phyloP scores from a whole-genome alignment of 257 asterid species.

The Eucommia ulmoides region DNA sequence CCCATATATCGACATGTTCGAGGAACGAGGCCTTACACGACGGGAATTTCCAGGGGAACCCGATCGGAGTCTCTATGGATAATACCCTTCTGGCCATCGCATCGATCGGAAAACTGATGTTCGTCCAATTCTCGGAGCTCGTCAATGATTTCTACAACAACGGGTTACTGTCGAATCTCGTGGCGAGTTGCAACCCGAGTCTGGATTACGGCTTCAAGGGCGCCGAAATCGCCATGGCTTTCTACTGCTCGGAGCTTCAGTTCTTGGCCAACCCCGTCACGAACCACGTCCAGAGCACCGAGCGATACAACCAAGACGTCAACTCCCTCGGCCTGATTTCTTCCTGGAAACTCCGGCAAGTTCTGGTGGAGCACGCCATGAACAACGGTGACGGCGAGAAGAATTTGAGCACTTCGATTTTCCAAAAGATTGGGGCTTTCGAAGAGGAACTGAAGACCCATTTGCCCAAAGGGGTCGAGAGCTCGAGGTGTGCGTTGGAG shows the following conservation, averaged over 20 bases:
- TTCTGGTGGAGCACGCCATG: constrained; percentile 34
- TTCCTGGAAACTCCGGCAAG: constrained; percentile 32
- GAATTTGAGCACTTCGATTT: constrained; percentile 26
- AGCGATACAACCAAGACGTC: constrained; percentile 50
- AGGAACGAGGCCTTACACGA: constrained; percentile 42
- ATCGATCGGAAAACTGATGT: constrained; percentile 34
- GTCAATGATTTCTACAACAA: constrained; percentile 33
- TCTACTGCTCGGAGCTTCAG: no score
- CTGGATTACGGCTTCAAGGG: no score
- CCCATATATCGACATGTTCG: constrained; percentile 38
- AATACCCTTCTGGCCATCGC: constrained; percentile 35
- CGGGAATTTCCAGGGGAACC: constrained; percentile 45
- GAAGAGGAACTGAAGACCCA: constrained; percentile 29
- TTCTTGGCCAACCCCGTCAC: constrained; percentile 39
- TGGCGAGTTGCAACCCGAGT: constrained; percentile 35
- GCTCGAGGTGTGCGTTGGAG: constrained; percentile 47
- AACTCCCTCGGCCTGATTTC: constrained; percentile 40
- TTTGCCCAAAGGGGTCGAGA: constrained; percentile 36
- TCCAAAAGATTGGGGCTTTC: no score
- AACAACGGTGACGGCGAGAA: constrained; percentile 29
- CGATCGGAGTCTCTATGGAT: constrained; percentile 47
- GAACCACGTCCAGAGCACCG: constrained; percentile 40
- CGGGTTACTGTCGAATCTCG: constrained; percentile 36
- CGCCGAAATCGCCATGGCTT: constrained; percentile 49
- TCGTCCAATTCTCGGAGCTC: constrained; percentile 38